These are phyloP conservation scores for Elongisporangium prolatum DNA, from an alignment of 352 stramenopile species.

Conservation along the genomic window DNA sequence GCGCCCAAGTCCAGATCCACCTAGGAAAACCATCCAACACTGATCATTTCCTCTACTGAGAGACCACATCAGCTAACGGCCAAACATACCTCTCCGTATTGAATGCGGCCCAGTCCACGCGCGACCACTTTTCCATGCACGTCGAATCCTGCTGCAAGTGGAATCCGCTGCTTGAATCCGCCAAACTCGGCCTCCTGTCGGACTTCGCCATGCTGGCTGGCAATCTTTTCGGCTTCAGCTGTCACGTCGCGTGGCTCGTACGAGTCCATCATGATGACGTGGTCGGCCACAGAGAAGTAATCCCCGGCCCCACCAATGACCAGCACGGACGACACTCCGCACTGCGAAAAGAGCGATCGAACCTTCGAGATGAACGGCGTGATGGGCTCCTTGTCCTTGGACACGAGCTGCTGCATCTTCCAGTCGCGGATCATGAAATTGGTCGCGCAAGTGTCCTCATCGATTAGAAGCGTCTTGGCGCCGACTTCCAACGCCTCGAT, in stretches of 20 bases:
- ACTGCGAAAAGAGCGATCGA: conserved; percentile 87
- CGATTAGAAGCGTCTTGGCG: conserved; percentile 91
- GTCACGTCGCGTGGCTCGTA: conserved; percentile 93
- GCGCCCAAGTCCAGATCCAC: conserved; percentile 79
- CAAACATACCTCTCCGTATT: conserved; percentile 75
- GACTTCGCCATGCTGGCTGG: conserved; percentile 49
- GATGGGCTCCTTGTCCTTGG: conserved; percentile 96
- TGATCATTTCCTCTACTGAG: background rate
- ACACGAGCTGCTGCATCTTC: conserved; percentile 96
- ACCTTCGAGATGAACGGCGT: conserved; percentile 96
- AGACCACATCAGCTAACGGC: background rate
- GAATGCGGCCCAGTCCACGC: conserved; percentile 66
- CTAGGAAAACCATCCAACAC: conserved; percentile 15
- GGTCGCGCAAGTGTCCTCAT: conserved; percentile 97
- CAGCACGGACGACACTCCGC: conserved; percentile 91
- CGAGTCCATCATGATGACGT: conserved; percentile 96
- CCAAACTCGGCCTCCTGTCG: conserved; percentile 47
- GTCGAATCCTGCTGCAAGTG: conserved; percentile 44
- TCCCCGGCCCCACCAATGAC: conserved; percentile 96
- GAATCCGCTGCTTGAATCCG: conserved; percentile 46
- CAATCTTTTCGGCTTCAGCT: conserved; percentile 89
- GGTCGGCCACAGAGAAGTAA: conserved; percentile 96
- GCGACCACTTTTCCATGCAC: conserved; percentile 76
- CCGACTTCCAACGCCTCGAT: conserved; percentile 91
- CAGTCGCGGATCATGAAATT: conserved; percentile 99